phyloP scores from a whole-genome alignment of 2,329 filamentous ascomycete species.

The Huntiella abstrusa region DNA sequence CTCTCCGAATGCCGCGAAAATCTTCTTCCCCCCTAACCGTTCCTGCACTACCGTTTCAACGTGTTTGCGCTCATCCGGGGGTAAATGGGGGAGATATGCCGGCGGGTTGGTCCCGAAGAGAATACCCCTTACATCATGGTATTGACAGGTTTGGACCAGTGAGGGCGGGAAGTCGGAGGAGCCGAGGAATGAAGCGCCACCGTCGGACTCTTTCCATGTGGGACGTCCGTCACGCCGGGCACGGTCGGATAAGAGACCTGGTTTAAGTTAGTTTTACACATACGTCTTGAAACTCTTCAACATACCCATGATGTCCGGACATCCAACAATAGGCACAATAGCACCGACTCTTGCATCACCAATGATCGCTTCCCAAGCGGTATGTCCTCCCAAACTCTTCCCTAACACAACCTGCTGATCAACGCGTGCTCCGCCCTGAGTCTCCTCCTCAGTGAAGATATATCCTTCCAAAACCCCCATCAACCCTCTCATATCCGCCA shows the following conservation, averaged over 20 bases:
- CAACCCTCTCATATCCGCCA: constrained; percentile 53
- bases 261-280: not conserved
- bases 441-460: constrained; percentile 35
- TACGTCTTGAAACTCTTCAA: constrained; percentile 10
- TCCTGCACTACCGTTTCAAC: constrained; percentile 23
- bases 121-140: constrained; percentile 57
- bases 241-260: constrained; percentile 55
- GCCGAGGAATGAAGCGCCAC: constrained; percentile 49
- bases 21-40: constrained; percentile 39
- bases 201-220: constrained; percentile 36
- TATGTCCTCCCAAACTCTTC: constrained; percentile 72
- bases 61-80: constrained; percentile 21
- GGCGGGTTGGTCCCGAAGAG: constrained; percentile 37
- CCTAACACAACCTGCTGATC: constrained; percentile 54
- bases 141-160: constrained; percentile 42
- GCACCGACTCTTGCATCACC: constrained; percentile 62
- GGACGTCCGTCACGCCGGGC: constrained; percentile 49
- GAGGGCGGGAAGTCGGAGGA: constrained; percentile 57
- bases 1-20: constrained; percentile 46
- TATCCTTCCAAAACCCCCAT: constrained; percentile 66
- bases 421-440: constrained; percentile 25
- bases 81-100: constrained; percentile 19
- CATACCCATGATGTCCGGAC: constrained; percentile 63
- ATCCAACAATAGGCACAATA: constrained; percentile 67
- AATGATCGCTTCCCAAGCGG: constrained; percentile 67